Evolutionary conservation across 2,329 filamentous ascomycete species (phyloP).

Genomic region (Elsinoe necatrix): DNA sequence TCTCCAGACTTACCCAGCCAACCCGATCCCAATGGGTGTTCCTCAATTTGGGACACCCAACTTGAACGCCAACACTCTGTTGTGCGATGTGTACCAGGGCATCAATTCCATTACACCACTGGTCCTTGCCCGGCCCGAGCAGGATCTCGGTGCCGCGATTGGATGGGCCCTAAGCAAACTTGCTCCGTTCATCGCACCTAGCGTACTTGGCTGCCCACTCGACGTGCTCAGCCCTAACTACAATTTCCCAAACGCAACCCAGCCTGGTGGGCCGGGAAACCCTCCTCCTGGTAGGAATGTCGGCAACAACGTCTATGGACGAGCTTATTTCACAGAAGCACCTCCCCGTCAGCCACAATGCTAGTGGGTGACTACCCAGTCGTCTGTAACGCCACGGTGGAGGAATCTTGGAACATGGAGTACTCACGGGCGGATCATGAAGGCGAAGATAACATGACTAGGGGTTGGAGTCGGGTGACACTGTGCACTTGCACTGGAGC

Average conservation of each 20-base stretch:
- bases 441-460: too few species aligned
- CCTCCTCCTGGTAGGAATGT: slow-evolving; percentile 25
- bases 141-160: slow-evolving; percentile 21
- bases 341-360: slow-evolving; percentile 18
- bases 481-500: too few species aligned
- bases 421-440: not conserved
- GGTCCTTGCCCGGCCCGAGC: slow-evolving; percentile 23
- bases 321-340: slow-evolving; percentile 27
- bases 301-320: slow-evolving; percentile 32
- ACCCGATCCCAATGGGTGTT: slow-evolving; percentile 26
- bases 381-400: too few species aligned
- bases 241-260: slow-evolving; percentile 26
- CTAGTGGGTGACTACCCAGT: not conserved
- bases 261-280: slow-evolving; percentile 27
- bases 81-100: slow-evolving; percentile 31
- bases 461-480: too few species aligned
- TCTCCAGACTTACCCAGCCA: slow-evolving; percentile 28
- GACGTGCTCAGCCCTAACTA: slow-evolving; percentile 25
- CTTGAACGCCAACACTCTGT: slow-evolving; percentile 26
- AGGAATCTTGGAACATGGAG: not conserved
- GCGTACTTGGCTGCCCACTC: slow-evolving; percentile 29
- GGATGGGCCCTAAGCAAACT: slow-evolving; percentile 29
- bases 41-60: slow-evolving; percentile 29
- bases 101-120: slow-evolving; percentile 32
- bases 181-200: slow-evolving; percentile 24